Percentiles rank a stretch among this genome's conserved stretches.
Evolutionary conservation across 352 stramenopile genomes (phyloP).

Genomic region (Halophytophthora polymorphica): DNA sequence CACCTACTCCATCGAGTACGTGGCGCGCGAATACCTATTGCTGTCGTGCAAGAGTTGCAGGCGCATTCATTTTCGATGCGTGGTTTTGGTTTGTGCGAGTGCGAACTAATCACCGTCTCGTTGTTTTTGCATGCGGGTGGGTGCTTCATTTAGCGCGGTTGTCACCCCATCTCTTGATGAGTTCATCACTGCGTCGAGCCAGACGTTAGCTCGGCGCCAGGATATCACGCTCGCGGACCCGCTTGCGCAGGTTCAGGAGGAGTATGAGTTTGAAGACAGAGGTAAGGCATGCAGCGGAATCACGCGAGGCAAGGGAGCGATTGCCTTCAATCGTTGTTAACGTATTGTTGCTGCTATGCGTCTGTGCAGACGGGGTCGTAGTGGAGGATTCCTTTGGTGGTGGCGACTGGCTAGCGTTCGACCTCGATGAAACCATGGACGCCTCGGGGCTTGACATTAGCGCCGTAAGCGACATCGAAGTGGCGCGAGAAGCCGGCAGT

Average conservation of each 20-base stretch:
- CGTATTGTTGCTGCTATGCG: constrained; percentile 1
- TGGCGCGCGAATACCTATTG: constrained; percentile 6
- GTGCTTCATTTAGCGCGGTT: too few relatives aligned
- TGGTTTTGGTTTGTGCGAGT: constrained; percentile 7
- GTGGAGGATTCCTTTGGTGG: constrained; percentile 76
- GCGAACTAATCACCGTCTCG: not conserved
- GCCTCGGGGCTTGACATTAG: constrained; percentile 56
- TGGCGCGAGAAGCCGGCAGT: constrained; percentile 68
- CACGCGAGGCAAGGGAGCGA: not conserved
- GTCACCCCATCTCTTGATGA: constrained; percentile 66
- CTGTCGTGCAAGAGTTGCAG: not conserved
- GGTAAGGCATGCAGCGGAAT: constrained; percentile 29
- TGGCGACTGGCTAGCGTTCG: constrained; percentile 81
- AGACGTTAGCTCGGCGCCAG: constrained; percentile 71
- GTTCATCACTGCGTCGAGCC: constrained; percentile 76
- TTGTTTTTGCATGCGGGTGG: constrained; percentile 29
- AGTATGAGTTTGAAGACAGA: constrained; percentile 48
- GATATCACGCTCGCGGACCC: constrained; percentile 85
- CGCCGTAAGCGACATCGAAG: constrained; percentile 78
- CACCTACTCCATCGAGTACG: constrained; percentile 83
- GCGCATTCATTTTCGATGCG: not conserved
- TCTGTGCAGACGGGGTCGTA: constrained; percentile 51
- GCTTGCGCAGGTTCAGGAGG: constrained; percentile 42
- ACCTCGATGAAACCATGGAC: constrained; percentile 68
- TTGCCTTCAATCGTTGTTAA: constrained; percentile 4